phyloP scores from a whole-genome alignment of 2,329 filamentous ascomycete genomes.

The Gnomoniopsis sp. region DNA sequence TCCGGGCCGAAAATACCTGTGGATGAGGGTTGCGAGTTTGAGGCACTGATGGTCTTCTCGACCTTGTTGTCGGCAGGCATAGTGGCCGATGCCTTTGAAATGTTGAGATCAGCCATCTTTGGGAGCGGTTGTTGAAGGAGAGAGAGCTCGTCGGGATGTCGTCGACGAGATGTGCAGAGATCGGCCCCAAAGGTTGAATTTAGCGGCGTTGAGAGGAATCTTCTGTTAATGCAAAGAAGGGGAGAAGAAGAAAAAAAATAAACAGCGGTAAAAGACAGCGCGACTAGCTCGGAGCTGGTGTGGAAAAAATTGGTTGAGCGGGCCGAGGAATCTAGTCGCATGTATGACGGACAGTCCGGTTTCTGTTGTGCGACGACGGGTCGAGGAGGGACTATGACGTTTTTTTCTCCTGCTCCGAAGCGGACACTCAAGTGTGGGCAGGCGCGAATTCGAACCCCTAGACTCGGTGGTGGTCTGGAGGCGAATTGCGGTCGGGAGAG shows the following conservation, averaged over 20 bases:
- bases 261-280: no score
- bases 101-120: conserved; percentile 13
- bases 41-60: conserved; percentile 15
- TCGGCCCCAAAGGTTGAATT: neutral
- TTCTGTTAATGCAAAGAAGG: neutral
- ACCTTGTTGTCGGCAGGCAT: conserved; percentile 9
- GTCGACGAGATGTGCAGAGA: conserved; percentile 7
- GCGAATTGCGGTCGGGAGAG: neutral
- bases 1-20: conserved; percentile 13
- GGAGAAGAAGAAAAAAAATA: neutral
- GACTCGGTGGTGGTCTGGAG: neutral
- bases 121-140: no score
- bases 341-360: no score
- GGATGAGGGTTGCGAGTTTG: conserved; percentile 12
- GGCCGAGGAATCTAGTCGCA: no score
- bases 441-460: neutral
- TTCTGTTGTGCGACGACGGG: no score
- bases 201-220: neutral
- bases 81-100: neutral
- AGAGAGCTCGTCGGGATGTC: neutral
- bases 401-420: neutral
- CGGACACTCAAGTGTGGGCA: neutral
- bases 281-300: neutral
- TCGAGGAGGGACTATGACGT: no score
- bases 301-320: no score